Base-by-base conservation (phyloP, 257 asterid species). In the Forsythia suspensa region DNA sequence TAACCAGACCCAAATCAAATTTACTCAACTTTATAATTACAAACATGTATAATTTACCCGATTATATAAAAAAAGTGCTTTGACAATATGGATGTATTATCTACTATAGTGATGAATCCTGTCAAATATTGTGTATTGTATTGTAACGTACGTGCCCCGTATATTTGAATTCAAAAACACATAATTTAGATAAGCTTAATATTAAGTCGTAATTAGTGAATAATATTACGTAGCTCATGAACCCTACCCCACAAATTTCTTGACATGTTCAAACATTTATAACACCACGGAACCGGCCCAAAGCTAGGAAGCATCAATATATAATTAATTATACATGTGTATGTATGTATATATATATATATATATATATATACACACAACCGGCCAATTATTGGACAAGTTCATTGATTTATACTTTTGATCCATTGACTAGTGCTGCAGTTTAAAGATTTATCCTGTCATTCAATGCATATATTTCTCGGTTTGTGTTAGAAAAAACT, bases 191-290 rank as follows among this genome's bases (percentile, higher is more conserved):
- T 57, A n/a, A 57, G 36, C 5, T 57, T 57, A 61, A 37, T 51
- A 43, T 20, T 80, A 13, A 70, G 73, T 83, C 84, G 39, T 77
- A 61, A 71, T 12, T 57, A 20, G 67, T 24, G 39, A 18, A 55
- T 43, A 71, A 77, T 68, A 71, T 63, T 36, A 79, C 82, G 77
- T 82, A 76, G 72, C 73, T 61, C 66, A 18, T 34, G 43, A 82
- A 21, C 79, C 72, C 80, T 21, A 24, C 68, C 68, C 70, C 74
- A 52, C 24, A 16, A 74, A 77, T 51, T 70, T 70, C 81, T 88
- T 84, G 94, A 88, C 91, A 81, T 71, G 61, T 91, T 91, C 96
- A 89, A 91, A 88, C 92, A 82, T 85, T 71, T 76, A 84, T 52
- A 70, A 81, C 85, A 83, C 78, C 82, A 79, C 92, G 83, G 85